Conservation (phyloP, 179 eudicot genomes). For the Patellifolia procumbens region DNA sequence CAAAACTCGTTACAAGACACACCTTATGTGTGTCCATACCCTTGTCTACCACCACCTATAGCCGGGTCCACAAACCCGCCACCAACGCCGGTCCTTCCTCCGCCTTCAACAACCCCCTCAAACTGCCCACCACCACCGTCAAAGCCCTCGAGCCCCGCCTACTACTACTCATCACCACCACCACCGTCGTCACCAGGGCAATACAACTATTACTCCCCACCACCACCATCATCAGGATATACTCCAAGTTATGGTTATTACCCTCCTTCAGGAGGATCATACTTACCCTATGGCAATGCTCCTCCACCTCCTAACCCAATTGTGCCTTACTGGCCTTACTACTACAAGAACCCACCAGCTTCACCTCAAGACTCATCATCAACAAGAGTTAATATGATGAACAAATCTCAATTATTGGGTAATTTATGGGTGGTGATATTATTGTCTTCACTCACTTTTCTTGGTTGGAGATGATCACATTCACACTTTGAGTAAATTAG, state of each 20-base stretch:
- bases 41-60: slow-evolving; percentile 41
- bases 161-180: slow-evolving; percentile 6
- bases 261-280: slow-evolving; percentile 29
- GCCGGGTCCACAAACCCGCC: slow-evolving; percentile 18
- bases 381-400: slow-evolving; percentile 4
- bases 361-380: slow-evolving; percentile 21
- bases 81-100: slow-evolving; percentile 20
- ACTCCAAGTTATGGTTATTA: slow-evolving; percentile 23
- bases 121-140: slow-evolving; percentile 32
- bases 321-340: slow-evolving; percentile 33
- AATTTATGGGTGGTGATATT: slow-evolving; percentile 9
- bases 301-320: slow-evolving; percentile 43
- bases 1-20: slow-evolving; percentile 28
- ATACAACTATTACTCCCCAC: slow-evolving; percentile 27
- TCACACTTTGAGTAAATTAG: not conserved
- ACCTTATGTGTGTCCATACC: slow-evolving; percentile 41
- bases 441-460: slow-evolving; percentile 8
- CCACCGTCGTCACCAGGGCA: slow-evolving; percentile 26
- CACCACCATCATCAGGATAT: slow-evolving; percentile 26
- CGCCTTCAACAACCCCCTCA: slow-evolving; percentile 17
- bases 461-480: slow-evolving; percentile 2
- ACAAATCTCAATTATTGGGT: not conserved
- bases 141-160: slow-evolving; percentile 16
- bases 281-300: slow-evolving; percentile 28
- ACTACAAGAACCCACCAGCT: slow-evolving; percentile 30